Evolutionary conservation across 1,139 yeast species (phyloP), one percentile per base, ranked within the genome.

Genomic region (Pichia sp.): DNA sequence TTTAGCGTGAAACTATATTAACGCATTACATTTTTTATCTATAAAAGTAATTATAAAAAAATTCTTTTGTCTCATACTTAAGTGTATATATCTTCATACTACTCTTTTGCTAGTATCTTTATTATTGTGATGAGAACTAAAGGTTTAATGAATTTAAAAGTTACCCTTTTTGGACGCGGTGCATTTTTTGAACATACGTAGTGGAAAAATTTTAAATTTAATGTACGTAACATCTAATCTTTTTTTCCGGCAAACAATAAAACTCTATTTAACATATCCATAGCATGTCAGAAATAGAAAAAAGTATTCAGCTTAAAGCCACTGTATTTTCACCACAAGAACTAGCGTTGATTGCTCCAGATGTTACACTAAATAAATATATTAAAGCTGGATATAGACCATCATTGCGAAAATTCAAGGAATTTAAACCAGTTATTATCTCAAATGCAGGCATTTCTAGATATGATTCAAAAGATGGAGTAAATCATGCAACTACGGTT

Each of bases 301-400:
- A 16, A 1, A 50, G 33, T n/a, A 46, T 56, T 3, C 50, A 51
- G 6, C 42, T 56, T 11, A 55, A 71, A 48, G 75, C 80, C 50
- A 72, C 81, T 48, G 71, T 76, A 31, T 88, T 90, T 65, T 84
- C 95, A 5, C 93, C 96, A 1, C 87, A 83, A 42, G 89, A 90
- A 19, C 73, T 91, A 50, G 91, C 95, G 1, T 74, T 95, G 51
- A 77, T 91, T 44, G 90, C 95, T 10, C 97, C 98, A 1, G 96
- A 87, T 54, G 70, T 88, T 16, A 87, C 91, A 6, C 73, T 91
- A 49, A 85, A 86, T 63, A 79, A 96, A 62, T 96, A 90, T 67
- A 68, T 91, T 36, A 72, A 83, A 11, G 71, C 82, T 31, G 93
- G 91, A 1, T 68, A 84, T 34, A 83, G 96, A 55, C 87, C 95